phyloP scores from a whole-genome alignment of 257 asterid species.

The Solanum paucissectum region DNA sequence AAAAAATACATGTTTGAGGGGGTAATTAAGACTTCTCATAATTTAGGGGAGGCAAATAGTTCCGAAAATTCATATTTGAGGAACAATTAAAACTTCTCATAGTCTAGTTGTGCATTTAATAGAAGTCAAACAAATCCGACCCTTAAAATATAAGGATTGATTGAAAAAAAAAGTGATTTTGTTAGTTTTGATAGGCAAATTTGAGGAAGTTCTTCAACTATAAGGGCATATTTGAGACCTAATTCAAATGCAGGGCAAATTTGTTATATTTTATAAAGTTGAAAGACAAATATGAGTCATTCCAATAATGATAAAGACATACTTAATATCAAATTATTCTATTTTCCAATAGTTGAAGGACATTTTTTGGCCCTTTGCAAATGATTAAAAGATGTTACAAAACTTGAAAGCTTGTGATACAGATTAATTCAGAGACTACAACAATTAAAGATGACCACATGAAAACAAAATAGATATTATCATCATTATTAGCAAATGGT shows the following conservation, averaged over 20 bases:
- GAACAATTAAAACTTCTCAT: not conserved
- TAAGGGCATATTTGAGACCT: not conserved
- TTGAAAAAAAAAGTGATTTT: not conserved
- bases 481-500: not conserved
- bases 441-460: not conserved
- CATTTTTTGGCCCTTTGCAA: not conserved
- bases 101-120: not conserved
- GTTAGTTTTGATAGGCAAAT: not conserved
- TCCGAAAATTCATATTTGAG: not conserved
- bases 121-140: not conserved
- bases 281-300: not conserved
- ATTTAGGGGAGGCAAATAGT: no score
- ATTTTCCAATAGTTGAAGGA: not conserved
- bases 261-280: not conserved
- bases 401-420: not conserved
- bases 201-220: not conserved
- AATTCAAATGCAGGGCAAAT: not conserved
- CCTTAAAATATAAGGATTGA: not conserved
- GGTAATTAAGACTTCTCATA: not conserved
- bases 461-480: not conserved
- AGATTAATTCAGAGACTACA: not conserved
- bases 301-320: not conserved
- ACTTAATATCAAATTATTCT: not conserved
- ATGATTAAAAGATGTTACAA: not conserved
- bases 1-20: no score